A percentile compares a stretch with the other conserved stretches of the same genome.
These are phyloP conservation scores for Deuterostichococcus epilithicus DNA, from an alignment of 139 green algal species.

Conservation along the genomic window DNA sequence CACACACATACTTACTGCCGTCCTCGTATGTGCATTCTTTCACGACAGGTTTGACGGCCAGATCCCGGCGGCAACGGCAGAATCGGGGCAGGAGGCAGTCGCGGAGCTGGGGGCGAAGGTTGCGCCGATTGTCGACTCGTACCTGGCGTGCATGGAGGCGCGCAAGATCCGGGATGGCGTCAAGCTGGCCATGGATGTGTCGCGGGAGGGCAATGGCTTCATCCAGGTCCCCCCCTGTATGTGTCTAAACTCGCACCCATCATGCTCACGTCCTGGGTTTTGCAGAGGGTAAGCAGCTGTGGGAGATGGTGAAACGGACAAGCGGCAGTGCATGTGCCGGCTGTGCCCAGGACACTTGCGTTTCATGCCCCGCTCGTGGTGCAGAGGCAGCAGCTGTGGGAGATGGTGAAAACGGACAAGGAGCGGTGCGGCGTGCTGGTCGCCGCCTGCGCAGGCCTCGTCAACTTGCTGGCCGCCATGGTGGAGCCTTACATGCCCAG, in stretches of 20 bases:
- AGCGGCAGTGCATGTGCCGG: too few species aligned
- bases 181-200: conserved; percentile 62
- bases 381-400: conserved; percentile 63
- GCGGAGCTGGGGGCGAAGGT: conserved; percentile 50
- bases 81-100: conserved; percentile 30
- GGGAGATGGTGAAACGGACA: too few species aligned
- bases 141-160: conserved; percentile 72
- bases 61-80: conserved; percentile 36
- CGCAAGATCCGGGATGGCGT: conserved; percentile 69
- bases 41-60: conserved; percentile 63
- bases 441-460: conserved; percentile 67
- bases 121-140: conserved; percentile 58
- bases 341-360: too few species aligned
- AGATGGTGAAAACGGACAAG: conserved; percentile 54
- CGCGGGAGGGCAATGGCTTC: conserved; percentile 79
- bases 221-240: conserved; percentile 44
- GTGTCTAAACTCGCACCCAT: conserved; percentile 1
- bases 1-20: too few species aligned
- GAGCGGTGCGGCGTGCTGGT: conserved; percentile 54
- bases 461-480: conserved; percentile 75
- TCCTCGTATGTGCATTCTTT: too few species aligned
- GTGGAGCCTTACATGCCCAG: conserved; percentile 91
- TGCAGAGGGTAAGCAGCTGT: too few species aligned
- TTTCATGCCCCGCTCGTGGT: background rate
- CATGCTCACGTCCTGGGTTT: too few species aligned